Conservation (phyloP, 2,329 filamentous ascomycete genomes). For the Chalaropsis ovoidea region DNA sequence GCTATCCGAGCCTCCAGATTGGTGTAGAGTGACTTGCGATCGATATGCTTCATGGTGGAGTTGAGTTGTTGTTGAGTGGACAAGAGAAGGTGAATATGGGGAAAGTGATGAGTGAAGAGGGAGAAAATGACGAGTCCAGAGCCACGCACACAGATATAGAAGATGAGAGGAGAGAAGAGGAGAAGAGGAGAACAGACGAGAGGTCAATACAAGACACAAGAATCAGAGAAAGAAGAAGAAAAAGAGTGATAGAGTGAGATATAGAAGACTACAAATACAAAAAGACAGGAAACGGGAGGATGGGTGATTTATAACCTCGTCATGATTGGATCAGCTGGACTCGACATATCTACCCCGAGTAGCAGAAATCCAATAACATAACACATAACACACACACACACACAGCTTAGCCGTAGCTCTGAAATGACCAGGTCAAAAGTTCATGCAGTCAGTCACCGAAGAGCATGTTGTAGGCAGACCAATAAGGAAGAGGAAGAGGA, state of each 20-base stretch:
- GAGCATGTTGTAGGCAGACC: not conserved
- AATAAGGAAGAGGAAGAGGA: constrained; percentile 11
- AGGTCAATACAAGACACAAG: not conserved
- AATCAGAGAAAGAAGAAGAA: not conserved
- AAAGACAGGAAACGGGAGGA: not conserved
- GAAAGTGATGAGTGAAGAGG: not conserved
- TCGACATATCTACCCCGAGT: not conserved
- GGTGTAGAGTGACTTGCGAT: constrained; percentile 61
- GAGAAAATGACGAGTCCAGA: too few relatives aligned
- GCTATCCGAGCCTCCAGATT: constrained; percentile 58
- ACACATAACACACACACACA: not conserved
- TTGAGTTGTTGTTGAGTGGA: not conserved
- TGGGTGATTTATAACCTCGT: not conserved
- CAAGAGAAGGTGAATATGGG: not conserved
- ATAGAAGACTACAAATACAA: not conserved
- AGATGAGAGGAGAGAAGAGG: not conserved
- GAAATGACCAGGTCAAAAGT: not conserved
- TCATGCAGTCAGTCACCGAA: not conserved
- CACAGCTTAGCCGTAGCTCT: not conserved
- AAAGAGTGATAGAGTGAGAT: not conserved
- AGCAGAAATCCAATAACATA: not conserved
- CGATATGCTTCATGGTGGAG: constrained; percentile 48
- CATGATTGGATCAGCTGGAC: constrained; percentile 2
- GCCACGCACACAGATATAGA: not conserved
- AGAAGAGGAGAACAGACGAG: too few relatives aligned